Evolutionary conservation across 2,329 filamentous ascomycete genomes (phyloP).

Genomic region (Fusarium torulosum): DNA sequence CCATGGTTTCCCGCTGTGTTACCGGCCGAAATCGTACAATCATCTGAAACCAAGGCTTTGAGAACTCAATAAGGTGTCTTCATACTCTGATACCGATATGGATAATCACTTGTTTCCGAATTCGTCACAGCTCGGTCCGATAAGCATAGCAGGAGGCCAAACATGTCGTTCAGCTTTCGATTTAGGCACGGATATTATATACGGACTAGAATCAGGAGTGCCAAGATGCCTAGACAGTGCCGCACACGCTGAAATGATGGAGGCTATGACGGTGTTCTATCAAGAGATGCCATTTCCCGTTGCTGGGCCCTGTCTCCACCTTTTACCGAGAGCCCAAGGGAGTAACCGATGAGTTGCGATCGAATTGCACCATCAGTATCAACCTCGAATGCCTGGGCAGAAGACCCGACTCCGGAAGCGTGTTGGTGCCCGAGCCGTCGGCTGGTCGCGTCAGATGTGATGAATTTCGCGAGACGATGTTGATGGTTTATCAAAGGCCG

Average conservation of each 20-base stretch:
- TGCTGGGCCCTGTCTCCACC: slow-evolving; percentile 19
- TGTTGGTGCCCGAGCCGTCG: slow-evolving; percentile 38
- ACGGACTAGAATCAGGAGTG: slow-evolving; percentile 6
- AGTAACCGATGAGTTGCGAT: slow-evolving; percentile 3
- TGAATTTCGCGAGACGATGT: slow-evolving; percentile 25
- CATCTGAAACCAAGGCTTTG: slow-evolving; percentile 48
- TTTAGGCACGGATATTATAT: slow-evolving; percentile 30
- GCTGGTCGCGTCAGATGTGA: slow-evolving; percentile 39
- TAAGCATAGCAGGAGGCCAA: slow-evolving; percentile 36
- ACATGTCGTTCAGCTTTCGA: slow-evolving; percentile 27
- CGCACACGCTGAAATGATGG: slow-evolving; percentile 8
- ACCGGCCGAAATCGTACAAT: slow-evolving; percentile 48
- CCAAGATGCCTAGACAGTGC: slow-evolving; percentile 29
- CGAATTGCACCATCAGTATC: slow-evolving; percentile 8
- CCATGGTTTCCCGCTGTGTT: slow-evolving; percentile 47
- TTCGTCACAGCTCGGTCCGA: slow-evolving; percentile 44
- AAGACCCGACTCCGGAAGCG: slow-evolving; percentile 21
- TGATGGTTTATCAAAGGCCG: slow-evolving; percentile 13
- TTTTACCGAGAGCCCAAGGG: slow-evolving; percentile 2
- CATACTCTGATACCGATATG: slow-evolving; percentile 18
- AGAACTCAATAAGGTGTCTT: slow-evolving; percentile 23
- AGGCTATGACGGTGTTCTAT: slow-evolving; percentile 39
- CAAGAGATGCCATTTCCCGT: slow-evolving; percentile 18
- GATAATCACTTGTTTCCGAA: slow-evolving; percentile 34
- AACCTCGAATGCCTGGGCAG: slow-evolving; percentile 10